Conservation (phyloP, 805 yeast species). For the Citeromyces matritensis region DNA sequence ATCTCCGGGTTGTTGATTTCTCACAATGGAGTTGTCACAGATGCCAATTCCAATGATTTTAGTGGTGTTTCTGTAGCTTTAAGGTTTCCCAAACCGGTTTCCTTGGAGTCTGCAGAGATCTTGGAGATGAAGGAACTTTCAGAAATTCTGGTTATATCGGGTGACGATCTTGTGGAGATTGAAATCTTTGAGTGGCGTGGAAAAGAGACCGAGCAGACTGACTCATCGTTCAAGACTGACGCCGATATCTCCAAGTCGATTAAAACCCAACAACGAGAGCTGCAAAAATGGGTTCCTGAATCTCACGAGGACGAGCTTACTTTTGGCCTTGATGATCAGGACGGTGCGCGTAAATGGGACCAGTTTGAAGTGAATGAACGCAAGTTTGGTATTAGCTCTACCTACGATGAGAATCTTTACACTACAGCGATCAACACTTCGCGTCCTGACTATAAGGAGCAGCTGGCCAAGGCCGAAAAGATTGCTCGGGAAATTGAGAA, state of each 20-base stretch:
- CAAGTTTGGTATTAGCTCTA: slow-evolving; percentile 77
- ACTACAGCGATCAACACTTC: slow-evolving; percentile 61
- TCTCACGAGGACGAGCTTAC: slow-evolving; percentile 11
- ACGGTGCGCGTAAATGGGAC: slow-evolving; percentile 47
- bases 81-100: slow-evolving; percentile 28
- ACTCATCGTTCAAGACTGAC: slow-evolving; percentile 58
- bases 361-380: slow-evolving; percentile 87
- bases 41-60: slow-evolving; percentile 9
- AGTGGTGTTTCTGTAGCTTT: slow-evolving; percentile 43
- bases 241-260: slow-evolving; percentile 53
- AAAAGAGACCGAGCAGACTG: slow-evolving; percentile 3
- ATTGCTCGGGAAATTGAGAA: slow-evolving; percentile 76
- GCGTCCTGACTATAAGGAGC: slow-evolving; percentile 58
- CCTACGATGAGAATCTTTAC: slow-evolving; percentile 74
- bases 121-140: slow-evolving; percentile 24
- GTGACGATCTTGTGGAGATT: slow-evolving; percentile 35
- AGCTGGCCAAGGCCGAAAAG: slow-evolving; percentile 56
- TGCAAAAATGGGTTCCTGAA: slow-evolving; percentile 80
- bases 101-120: slow-evolving; percentile 11
- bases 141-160: slow-evolving; percentile 25
- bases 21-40: slow-evolving; percentile 20
- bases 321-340: slow-evolving; percentile 21
- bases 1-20: slow-evolving; percentile 45
- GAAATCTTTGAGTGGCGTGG: slow-evolving; percentile 25
- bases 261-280: slow-evolving; percentile 46